A percentile compares a stretch with the other conserved stretches of the same genome.
phyloP scores from a whole-genome alignment of 768 basidiomycete species.

The Hericium erinaceus region DNA sequence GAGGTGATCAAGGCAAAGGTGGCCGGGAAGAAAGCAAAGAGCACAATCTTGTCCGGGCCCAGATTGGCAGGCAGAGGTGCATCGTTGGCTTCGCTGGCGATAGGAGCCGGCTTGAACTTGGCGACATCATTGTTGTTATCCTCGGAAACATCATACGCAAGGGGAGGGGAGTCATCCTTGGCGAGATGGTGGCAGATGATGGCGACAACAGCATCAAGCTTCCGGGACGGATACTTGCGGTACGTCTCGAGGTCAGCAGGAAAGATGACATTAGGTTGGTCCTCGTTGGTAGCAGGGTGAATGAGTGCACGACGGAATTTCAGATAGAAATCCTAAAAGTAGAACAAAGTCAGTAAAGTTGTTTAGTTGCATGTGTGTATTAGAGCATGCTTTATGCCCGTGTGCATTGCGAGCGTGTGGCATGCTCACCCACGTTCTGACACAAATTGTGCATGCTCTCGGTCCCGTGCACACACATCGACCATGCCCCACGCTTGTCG shows the following conservation, averaged over 20 bases:
- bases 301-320: background rate
- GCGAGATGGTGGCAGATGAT: background rate
- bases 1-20: background rate
- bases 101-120: background rate
- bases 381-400: background rate
- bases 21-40: background rate
- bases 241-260: background rate
- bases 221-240: background rate
- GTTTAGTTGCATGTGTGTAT: background rate
- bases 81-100: background rate
- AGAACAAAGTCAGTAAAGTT: background rate
- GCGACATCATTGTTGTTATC: background rate
- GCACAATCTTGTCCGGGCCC: background rate
- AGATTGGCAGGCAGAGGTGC: background rate
- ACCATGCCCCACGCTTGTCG: background rate
- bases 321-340: background rate
- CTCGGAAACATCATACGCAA: background rate
- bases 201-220: background rate
- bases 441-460: background rate
- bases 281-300: background rate
- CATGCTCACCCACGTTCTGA: background rate
- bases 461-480: background rate
- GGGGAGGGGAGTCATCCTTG: background rate
- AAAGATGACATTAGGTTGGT: background rate
- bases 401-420: background rate